These are phyloP conservation scores for Phytophthora citricola DNA, from an alignment of 352 stramenopile species.

Conservation along the genomic window DNA sequence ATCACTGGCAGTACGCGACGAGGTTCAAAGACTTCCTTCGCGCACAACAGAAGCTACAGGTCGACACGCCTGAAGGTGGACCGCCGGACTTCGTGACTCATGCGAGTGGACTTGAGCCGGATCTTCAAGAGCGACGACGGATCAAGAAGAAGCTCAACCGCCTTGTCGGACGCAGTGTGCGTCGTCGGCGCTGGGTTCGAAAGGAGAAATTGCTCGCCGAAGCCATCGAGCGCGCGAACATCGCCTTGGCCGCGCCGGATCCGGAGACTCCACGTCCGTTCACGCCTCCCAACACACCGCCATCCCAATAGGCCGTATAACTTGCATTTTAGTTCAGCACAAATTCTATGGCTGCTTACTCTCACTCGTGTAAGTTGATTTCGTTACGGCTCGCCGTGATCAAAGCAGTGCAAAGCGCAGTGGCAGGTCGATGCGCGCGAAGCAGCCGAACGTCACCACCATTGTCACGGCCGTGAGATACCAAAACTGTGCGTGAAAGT, in stretches of 20 bases:
- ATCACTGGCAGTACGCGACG: slow-evolving; percentile 88
- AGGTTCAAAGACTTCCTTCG: slow-evolving; percentile 88
- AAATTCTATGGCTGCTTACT: slow-evolving; percentile 25
- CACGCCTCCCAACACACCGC: slow-evolving; percentile 7
- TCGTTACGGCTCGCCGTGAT: slow-evolving; percentile 15
- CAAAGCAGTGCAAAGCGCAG: slow-evolving; percentile 78
- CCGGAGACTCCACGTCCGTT: slow-evolving; percentile 6
- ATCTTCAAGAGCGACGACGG: slow-evolving; percentile 60
- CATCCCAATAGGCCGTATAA: slow-evolving; percentile 29
- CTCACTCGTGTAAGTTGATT: slow-evolving; percentile 15
- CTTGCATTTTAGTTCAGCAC: slow-evolving; percentile 35
- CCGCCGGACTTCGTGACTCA: slow-evolving; percentile 25
- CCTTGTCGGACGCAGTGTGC: slow-evolving; percentile 79
- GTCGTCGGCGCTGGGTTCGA: slow-evolving; percentile 80
- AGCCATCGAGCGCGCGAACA: slow-evolving; percentile 39
- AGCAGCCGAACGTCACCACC: slow-evolving; percentile 87
- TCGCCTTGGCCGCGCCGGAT: slow-evolving; percentile 34
- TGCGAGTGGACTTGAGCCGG: slow-evolving; percentile 32
- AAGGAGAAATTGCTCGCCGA: slow-evolving; percentile 75
- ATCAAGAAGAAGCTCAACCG: slow-evolving; percentile 88
- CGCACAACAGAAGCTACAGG: slow-evolving; percentile 54
- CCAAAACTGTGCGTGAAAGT: slow-evolving; percentile 89
- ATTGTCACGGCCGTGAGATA: slow-evolving; percentile 87
- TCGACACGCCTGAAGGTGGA: slow-evolving; percentile 27
- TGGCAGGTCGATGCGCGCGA: slow-evolving; percentile 75